Evolutionary conservation across 1,139 yeast genomes (phyloP).

Genomic region (Cylindricascospora bacillispora): DNA sequence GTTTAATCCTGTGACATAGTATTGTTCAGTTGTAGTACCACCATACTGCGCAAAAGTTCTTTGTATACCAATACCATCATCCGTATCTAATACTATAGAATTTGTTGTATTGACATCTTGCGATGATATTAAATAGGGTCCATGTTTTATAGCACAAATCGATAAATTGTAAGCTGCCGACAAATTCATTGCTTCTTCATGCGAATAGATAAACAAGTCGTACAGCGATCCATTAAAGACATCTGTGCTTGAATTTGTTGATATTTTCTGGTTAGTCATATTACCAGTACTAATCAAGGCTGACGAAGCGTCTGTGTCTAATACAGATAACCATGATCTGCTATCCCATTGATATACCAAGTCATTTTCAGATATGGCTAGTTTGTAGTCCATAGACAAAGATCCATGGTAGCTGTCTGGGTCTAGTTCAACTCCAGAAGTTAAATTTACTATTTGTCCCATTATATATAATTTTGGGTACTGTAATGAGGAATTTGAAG

Average conservation of each 20-base stretch:
- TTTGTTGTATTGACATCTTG: conserved; percentile 13
- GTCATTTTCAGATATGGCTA: conserved; percentile 58
- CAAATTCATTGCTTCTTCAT: conserved; percentile 31
- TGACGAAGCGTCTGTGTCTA: conserved; percentile 63
- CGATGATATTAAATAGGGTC: conserved; percentile 28
- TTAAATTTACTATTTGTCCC: conserved; percentile 14
- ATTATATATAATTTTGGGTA: conserved; percentile 35
- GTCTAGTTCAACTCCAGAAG: conserved; percentile 31
- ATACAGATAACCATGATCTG: conserved; percentile 42
- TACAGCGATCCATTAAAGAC: conserved; percentile 27
- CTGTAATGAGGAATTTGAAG: conserved; percentile 4
- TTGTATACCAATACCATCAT: conserved; percentile 10
- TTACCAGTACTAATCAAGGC: conserved; percentile 61
- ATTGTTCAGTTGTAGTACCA: conserved; percentile 44
- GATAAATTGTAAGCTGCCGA: conserved; percentile 37
- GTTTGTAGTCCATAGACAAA: conserved; percentile 42
- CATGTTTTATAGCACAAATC: conserved; percentile 56
- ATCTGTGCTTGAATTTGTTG: conserved; percentile 16
- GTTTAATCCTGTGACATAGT: conserved; percentile 49
- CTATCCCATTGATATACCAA: conserved; percentile 62
- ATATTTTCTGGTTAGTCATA: conserved; percentile 28
- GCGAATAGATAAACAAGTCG: conserved; percentile 36
- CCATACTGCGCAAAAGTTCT: conserved; percentile 38
- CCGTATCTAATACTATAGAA: conserved; percentile 5
- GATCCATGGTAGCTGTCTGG: neutral